These are phyloP conservation scores for Antrodiella citrinella DNA, from an alignment of 768 basidiomycete genomes.

Conservation along the genomic window DNA sequence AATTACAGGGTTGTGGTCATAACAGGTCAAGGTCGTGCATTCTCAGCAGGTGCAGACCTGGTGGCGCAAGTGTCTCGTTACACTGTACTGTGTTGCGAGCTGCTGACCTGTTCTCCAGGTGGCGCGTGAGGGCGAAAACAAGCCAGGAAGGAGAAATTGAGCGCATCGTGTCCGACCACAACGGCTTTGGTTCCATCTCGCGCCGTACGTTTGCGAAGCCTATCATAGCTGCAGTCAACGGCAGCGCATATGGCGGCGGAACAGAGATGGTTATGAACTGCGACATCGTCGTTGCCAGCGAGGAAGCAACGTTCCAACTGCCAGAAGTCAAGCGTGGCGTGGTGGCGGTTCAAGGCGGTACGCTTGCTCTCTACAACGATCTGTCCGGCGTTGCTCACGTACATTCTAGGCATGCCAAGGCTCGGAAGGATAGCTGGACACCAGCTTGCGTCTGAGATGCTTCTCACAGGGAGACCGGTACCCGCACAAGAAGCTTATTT, in stretches of 20 bases:
- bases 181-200: constrained; percentile 72
- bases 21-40: constrained; percentile 64
- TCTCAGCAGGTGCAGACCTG: constrained; percentile 78
- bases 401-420: constrained; percentile 70
- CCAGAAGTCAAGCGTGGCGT: constrained; percentile 79
- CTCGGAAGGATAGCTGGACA: constrained; percentile 60
- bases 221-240: constrained; percentile 74
- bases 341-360: constrained; percentile 63
- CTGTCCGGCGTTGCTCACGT: not conserved
- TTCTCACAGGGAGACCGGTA: constrained; percentile 64
- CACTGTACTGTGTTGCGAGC: too few relatives aligned
- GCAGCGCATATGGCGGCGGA: constrained; percentile 38
- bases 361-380: constrained; percentile 9
- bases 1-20: constrained; percentile 72
- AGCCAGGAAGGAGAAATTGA: constrained; percentile 14
- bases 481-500: constrained; percentile 58
- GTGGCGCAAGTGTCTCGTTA: constrained; percentile 44
- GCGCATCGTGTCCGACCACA: constrained; percentile 14
- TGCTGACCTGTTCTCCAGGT: not conserved
- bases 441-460: constrained; percentile 72
- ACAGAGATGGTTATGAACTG: constrained; percentile 52
- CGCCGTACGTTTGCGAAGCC: constrained; percentile 60
- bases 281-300: constrained; percentile 63
- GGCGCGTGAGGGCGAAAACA: not conserved
- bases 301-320: constrained; percentile 61